Percentiles rank a stretch among this genome's conserved stretches.
phyloP scores from a whole-genome alignment of 2,329 filamentous ascomycete genomes.

The Phialophora expanda region DNA sequence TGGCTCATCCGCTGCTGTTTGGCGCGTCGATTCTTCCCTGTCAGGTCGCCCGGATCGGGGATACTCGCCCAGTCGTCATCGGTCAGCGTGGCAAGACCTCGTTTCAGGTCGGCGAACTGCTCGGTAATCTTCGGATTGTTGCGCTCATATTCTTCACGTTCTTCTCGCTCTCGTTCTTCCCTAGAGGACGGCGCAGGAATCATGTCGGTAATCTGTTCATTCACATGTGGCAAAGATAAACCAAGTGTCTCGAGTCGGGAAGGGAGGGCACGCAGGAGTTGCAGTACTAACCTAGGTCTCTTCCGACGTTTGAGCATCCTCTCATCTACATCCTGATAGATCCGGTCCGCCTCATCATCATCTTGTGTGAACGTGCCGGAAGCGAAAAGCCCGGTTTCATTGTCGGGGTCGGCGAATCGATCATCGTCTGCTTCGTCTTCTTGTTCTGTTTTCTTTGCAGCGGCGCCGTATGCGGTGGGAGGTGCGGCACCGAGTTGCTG shows the following conservation, averaged over 20 bases:
- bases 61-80: slow-evolving; percentile 97
- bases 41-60: slow-evolving; percentile 94
- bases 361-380: slow-evolving; percentile 96
- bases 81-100: slow-evolving; percentile 82
- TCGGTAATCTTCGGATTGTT: slow-evolving; percentile 98
- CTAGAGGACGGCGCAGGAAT: slow-evolving; percentile 65
- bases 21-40: slow-evolving; percentile 85
- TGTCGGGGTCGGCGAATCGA: slow-evolving; percentile 93
- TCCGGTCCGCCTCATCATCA: slow-evolving; percentile 94
- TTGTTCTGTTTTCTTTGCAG: slow-evolving; percentile 64
- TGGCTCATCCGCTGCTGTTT: slow-evolving; percentile 84
- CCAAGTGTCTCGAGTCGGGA: slow-evolving; percentile 46
- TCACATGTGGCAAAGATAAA: slow-evolving; percentile 71
- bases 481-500: slow-evolving; percentile 76
- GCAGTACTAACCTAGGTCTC: slow-evolving; percentile 75
- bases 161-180: slow-evolving; percentile 90
- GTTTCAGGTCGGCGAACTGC: slow-evolving; percentile 94
- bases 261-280: slow-evolving; percentile 27
- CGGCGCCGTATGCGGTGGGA: slow-evolving; percentile 73
- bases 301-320: slow-evolving; percentile 92
- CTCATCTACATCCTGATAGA: slow-evolving; percentile 95
- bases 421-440: slow-evolving; percentile 73
- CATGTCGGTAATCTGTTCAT: slow-evolving; percentile 80
- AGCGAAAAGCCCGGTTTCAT: slow-evolving; percentile 93
- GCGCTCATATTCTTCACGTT: slow-evolving; percentile 92